Evolutionary conservation across 129 eudicot genomes (phyloP).

Genomic region (sunflower (Helianthus annuus)): HanXRQr2.0-SUNRISE NC_035436.2:189779891-189780390

Average conservation of each 20-base stretch:
- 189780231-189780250: slow-evolving; percentile 6
- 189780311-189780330: too few species aligned
- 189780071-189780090: background rate
- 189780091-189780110: background rate
- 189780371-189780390: too few species aligned
- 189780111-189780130: background rate
- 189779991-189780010: too few species aligned
- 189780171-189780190: background rate
- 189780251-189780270: background rate
- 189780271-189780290: background rate
- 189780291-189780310: background rate
- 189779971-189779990: too few species aligned
- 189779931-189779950: background rate
- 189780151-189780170: background rate
- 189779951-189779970: background rate
- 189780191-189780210: background rate
- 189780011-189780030: background rate
- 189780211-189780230: background rate
- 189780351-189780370: too few species aligned
- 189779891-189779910: background rate
- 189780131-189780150: background rate
- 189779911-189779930: background rate
- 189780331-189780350: too few species aligned
- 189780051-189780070: too few species aligned
- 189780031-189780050: background rate